Conservation (phyloP, 768 basidiomycete species). For the Suillus fuscotomentosus region DNA sequence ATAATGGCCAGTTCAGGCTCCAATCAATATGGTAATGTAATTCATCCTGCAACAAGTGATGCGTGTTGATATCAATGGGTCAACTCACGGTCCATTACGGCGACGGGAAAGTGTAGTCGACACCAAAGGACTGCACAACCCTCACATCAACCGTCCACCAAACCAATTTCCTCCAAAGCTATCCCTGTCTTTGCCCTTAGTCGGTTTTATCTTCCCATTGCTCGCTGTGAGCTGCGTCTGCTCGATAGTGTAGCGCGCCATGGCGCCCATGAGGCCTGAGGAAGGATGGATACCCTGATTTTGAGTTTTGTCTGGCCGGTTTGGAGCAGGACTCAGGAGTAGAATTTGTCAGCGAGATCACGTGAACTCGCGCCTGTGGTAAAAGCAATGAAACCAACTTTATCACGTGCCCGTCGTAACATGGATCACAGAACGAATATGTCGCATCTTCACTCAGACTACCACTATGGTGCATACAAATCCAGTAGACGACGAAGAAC, state of each 20-base stretch:
- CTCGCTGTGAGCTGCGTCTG: slow-evolving; percentile 97
- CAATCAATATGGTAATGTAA: slow-evolving; percentile 68
- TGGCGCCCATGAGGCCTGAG: slow-evolving; percentile 83
- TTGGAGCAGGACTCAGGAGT: slow-evolving; percentile 26
- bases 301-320: slow-evolving; percentile 23
- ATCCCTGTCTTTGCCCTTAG: slow-evolving; percentile 88
- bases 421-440: background rate
- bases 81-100: slow-evolving; percentile 82
- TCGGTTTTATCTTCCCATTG: slow-evolving; percentile 92
- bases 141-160: slow-evolving; percentile 53
- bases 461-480: background rate
- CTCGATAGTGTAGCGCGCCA: slow-evolving; percentile 64
- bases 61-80: slow-evolving; percentile 72
- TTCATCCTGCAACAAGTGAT: slow-evolving; percentile 74
- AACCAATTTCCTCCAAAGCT: slow-evolving; percentile 86
- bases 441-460: background rate
- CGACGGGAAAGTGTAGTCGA: slow-evolving; percentile 94
- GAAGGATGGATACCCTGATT: slow-evolving; percentile 89
- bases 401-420: background rate
- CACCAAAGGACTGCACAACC: slow-evolving; percentile 97
- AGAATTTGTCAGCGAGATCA: no score
- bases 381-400: background rate
- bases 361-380: no score
- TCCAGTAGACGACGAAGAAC: background rate
- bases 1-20: slow-evolving; percentile 42